phyloP scores from a whole-genome alignment of 805 yeast species.

The Jamesozyma gamospora region DNA sequence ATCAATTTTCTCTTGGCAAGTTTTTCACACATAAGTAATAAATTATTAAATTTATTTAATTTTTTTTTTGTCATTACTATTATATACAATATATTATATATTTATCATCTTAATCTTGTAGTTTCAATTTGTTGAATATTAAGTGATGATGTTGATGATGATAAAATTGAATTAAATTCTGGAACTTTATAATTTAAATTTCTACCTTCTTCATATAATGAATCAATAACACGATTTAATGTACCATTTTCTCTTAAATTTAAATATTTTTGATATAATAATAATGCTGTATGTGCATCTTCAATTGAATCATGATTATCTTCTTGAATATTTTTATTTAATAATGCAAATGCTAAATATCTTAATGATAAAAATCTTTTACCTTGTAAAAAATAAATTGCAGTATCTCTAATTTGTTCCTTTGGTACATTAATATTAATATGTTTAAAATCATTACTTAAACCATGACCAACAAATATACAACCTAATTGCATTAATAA shows the following conservation, averaged over 20 bases:
- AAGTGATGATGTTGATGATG: not conserved
- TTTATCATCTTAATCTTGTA: not conserved
- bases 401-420: slow-evolving; percentile 81
- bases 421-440: slow-evolving; percentile 85
- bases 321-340: slow-evolving; percentile 69
- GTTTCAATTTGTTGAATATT: not conserved
- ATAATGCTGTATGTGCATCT: slow-evolving; percentile 82
- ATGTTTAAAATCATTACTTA: slow-evolving; percentile 82
- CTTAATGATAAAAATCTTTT: slow-evolving; percentile 76
- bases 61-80: not conserved
- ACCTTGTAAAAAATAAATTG: slow-evolving; percentile 64
- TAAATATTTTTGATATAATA: slow-evolving; percentile 61
- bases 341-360: slow-evolving; percentile 71
- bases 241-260: slow-evolving; percentile 49
- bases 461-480: slow-evolving; percentile 90
- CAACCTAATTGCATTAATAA: slow-evolving; percentile 79
- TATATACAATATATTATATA: not conserved
- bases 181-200: slow-evolving; percentile 28
- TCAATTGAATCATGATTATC: slow-evolving; percentile 97
- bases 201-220: slow-evolving; percentile 61
- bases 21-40: too few relatives aligned
- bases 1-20: too few relatives aligned
- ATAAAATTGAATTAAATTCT: not conserved
- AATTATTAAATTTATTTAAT: not conserved
- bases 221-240: slow-evolving; percentile 52